phyloP scores from a whole-genome alignment of 345 rosid species.

The Rhodamnia rubescens region DNA sequence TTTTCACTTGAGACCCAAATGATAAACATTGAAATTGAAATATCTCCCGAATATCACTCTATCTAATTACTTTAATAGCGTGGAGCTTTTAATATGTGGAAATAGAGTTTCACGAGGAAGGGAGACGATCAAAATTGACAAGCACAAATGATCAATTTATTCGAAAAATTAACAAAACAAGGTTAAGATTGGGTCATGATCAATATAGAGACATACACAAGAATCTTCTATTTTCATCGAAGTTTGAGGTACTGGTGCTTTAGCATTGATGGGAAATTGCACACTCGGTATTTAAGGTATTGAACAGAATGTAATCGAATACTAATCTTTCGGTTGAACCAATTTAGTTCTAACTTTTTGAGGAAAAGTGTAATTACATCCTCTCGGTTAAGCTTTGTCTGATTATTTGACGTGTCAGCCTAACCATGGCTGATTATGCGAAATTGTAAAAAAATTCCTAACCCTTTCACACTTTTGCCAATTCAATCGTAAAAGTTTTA shows the following conservation, averaged over 20 bases:
- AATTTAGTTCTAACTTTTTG: neutral
- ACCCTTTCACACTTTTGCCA: too few species aligned
- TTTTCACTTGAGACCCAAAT: neutral
- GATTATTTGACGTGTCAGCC: neutral
- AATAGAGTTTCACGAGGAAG: neutral
- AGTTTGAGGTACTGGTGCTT: neutral
- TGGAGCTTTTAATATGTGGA: neutral
- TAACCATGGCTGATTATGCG: too few species aligned
- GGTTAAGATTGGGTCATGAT: neutral
- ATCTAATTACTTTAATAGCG: neutral
- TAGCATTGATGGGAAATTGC: neutral
- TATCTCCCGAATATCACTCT: neutral
- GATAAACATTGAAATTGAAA: neutral
- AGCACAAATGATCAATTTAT: neutral
- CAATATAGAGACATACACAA: neutral
- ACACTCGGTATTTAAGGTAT: neutral
- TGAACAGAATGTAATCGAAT: accelerated
- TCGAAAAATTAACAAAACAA: neutral
- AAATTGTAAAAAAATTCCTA: too few species aligned
- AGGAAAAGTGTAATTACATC: neutral
- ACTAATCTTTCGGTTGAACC: accelerated
- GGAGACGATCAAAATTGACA: neutral
- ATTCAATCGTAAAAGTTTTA: too few species aligned
- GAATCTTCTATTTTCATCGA: neutral
- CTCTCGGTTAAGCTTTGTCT: neutral